Base-by-base conservation (phyloP, 345 rosid genomes). In the Eucalyptus urophylla region DNA sequence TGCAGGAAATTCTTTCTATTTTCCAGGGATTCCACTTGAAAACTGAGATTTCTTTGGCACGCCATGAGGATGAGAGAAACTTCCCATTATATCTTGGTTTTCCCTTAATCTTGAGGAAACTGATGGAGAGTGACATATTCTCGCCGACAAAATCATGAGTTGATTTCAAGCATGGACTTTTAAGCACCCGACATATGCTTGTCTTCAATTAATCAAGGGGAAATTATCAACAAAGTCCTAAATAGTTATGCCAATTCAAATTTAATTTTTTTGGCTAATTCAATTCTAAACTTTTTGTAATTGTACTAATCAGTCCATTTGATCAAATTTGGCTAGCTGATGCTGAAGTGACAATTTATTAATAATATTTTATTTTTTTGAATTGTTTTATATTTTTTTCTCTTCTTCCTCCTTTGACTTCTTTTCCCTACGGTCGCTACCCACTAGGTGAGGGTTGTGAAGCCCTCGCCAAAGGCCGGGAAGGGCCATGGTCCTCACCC, bases 381-480 rank as follows among this genome's bases (percentile, higher is more conserved):
- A 53, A 53, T 53, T 53, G 0, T 53, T 53, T 53, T 19, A 7
- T 53, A 3, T 49, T 53, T 51, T 53, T 53, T 19, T 53, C 24
- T 53, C 58, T 53, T 21, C 25, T 53, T 53, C 25, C 2, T 53
- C 2, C 5, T 53, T 53, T 53, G 58, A 21, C 5, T 53, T 53
- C 11, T 53, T 53, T 53, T 53, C 1, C 2, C 58, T 53, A 53
- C 0, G 0, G 0, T 21, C 0, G 11, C 58, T 1, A 21, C 11
- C 25, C 58, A 53, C 0, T 21, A 0, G 10, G 25, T 53, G 58
- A 53, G 58, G 25, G 2, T 53, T 0, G 11, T 0, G 11, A 21
- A 53, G 58, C 58, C 1, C 58, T 53, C 0, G 25, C 58, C 11
- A 53, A 53, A 0, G 5, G 58, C 0, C 0, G 25, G 11, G 0